Percentiles rank a stretch among this genome's conserved stretches.
Conservation (phyloP, 2,329 filamentous ascomycete genomes). For the Aspergillus aculeatinus region DNA sequence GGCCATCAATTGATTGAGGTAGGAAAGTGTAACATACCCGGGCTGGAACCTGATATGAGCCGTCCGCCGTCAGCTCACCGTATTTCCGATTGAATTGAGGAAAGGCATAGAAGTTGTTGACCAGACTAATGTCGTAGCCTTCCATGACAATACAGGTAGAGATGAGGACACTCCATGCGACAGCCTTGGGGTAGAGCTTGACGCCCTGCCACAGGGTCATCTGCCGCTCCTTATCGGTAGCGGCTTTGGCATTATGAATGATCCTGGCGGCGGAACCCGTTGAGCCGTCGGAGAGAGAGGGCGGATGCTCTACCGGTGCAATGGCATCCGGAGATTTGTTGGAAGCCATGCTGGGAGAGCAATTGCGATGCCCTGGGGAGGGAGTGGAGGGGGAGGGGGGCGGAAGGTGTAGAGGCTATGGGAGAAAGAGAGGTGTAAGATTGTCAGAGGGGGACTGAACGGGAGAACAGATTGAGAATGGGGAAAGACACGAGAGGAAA, state of each 20-base stretch:
- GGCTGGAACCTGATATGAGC: conserved; percentile 41
- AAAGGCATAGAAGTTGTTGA: conserved; percentile 72
- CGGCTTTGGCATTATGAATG: conserved; percentile 43
- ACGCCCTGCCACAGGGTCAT: conserved; percentile 77
- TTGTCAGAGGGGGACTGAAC: not conserved
- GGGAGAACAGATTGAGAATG: not conserved
- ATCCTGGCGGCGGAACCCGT: conserved; percentile 33
- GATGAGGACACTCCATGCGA: conserved; percentile 79
- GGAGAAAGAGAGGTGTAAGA: not conserved
- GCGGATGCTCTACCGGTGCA: conserved; percentile 21
- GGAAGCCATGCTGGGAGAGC: conserved; percentile 26
- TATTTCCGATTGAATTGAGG: conserved; percentile 44
- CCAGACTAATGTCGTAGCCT: conserved; percentile 77
- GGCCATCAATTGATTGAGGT: not conserved
- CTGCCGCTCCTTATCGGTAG: conserved; percentile 52
- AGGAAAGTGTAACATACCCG: conserved; percentile 28
- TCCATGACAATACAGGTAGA: conserved; percentile 93
- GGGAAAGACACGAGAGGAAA: conserved; percentile 1
- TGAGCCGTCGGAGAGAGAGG: conserved; percentile 19
- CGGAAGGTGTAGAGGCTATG: not conserved
- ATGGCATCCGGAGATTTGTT: conserved; percentile 31
- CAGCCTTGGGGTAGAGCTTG: conserved; percentile 80
- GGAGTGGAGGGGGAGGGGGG: not conserved
- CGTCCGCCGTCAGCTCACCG: conserved; percentile 33
- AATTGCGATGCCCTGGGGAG: conserved; percentile 9